Conservation (phyloP, 305 asterid species). For the Fraxinus nigra region DNA sequence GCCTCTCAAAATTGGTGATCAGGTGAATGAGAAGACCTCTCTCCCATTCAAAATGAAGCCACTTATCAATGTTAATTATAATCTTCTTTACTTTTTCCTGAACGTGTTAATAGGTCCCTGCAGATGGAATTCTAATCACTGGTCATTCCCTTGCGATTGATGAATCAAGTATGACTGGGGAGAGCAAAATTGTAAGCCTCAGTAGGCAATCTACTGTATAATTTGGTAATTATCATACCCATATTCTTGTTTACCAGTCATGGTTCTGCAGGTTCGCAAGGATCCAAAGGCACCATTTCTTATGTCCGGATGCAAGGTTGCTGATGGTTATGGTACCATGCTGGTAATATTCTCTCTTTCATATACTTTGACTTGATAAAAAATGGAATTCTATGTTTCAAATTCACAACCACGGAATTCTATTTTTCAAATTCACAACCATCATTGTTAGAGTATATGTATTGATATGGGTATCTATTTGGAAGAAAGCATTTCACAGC, state of each 20-base stretch:
- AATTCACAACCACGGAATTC: not conserved
- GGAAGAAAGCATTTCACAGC: not conserved
- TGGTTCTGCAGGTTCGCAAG: slow-evolving; percentile 67
- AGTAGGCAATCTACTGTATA: slow-evolving; percentile 9
- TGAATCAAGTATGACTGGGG: slow-evolving; percentile 99
- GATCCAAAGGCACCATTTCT: slow-evolving; percentile 79
- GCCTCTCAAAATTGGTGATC: slow-evolving; percentile 97
- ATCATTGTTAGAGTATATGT: not conserved
- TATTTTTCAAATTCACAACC: not conserved
- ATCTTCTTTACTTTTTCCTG: slow-evolving; percentile 16
- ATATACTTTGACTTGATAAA: not conserved
- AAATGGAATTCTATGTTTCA: not conserved
- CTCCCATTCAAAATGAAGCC: not conserved
- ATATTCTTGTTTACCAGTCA: slow-evolving; percentile 17
- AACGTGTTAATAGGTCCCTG: slow-evolving; percentile 62
- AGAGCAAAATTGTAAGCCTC: slow-evolving; percentile 83
- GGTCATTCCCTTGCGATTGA: slow-evolving; percentile 89
- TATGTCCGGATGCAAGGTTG: slow-evolving; percentile 97
- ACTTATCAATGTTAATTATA: not conserved
- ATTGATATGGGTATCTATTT: not conserved
- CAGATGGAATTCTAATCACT: slow-evolving; percentile 77
- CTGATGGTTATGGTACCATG: slow-evolving; percentile 95
- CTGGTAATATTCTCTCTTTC: slow-evolving; percentile 53
- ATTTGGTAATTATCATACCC: slow-evolving; percentile 5
- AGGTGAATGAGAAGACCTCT: slow-evolving; percentile 42